Evolutionary conservation across 1,284 basidiomycete species (phyloP), one percentile per base, ranked within the genome.

Genomic region (Puccinia horiana): DNA sequence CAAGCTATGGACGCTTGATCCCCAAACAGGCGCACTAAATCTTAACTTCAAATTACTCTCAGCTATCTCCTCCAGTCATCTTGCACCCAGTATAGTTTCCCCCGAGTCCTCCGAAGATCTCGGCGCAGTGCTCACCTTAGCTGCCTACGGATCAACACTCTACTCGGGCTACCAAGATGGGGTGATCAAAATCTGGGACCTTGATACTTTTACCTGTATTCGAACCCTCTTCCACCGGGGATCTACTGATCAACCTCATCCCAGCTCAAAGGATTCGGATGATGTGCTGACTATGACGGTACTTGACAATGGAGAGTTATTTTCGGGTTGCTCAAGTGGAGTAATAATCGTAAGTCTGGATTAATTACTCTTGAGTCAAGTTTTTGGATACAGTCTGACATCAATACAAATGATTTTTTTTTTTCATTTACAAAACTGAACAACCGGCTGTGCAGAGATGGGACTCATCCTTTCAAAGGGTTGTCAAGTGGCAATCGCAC

Each of bases 121-220:
- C n/a, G 81, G 81, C 8, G 81, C 81, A 23, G 81, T 82, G 20
- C 56, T 82, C 3, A 76, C 81, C 1, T 47, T 82, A 37, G 70
- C 73, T 29, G 49, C 72, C 32, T 63, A 82, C 42, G 61, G 73
- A 37, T 76, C 81, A 44, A 82, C 81, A 1, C 65, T 82, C 23
- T 82, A 69, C 54, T 52, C 81, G 9, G 81, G 81, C 75, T 82
- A 82, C 67, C 81, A 82, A 61, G 81, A 82, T 70, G 81, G 81
- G 20, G 47, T 82, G 56, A 82, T 82, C 32, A 82, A 82, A 61
- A 70, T 82, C 44, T 82, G 81, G 81, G 81, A 82, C 54, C 54
- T 82, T 12, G 81, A 82, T 69, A 82, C 81, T 14, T 82, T 76
- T 70, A 82, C 81, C 54, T 82, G 81, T 61, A 82, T 82, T 44